Percentiles rank a stretch among this genome's conserved stretches.
Conservation (phyloP, 1,139 yeast species). For the Pichia sp. region DNA sequence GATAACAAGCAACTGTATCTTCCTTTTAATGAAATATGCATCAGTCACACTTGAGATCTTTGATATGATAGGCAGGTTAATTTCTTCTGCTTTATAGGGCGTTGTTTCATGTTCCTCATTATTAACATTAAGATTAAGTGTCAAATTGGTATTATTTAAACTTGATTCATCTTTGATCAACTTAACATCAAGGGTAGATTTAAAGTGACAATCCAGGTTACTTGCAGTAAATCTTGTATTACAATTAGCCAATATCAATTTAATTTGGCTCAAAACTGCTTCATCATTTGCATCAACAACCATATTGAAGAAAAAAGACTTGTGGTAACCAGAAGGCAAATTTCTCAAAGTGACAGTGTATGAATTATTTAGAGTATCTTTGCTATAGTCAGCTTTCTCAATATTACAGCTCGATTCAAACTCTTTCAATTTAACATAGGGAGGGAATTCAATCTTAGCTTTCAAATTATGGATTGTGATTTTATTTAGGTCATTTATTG, state of each 20-base stretch:
- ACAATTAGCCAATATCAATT: conserved; percentile 5
- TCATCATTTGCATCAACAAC: conserved; percentile 20
- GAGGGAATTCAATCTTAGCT: conserved; percentile 14
- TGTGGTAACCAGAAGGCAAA: conserved; percentile 16
- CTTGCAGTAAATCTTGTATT: conserved; percentile 2
- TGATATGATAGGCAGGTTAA: conserved; percentile 21
- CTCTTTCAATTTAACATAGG: conserved; percentile 17
- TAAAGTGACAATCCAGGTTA: conserved; percentile 3
- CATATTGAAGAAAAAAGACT: conserved; percentile 19
- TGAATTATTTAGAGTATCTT: no score
- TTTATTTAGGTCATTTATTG: conserved; percentile 16
- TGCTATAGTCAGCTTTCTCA: no score
- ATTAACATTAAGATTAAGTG: conserved; percentile 9
- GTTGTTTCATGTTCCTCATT: background rate
- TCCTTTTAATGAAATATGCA: conserved; percentile 29
- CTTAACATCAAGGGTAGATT: conserved; percentile 5
- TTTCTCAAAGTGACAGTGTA: conserved; percentile 8
- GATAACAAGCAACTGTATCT: conserved; percentile 31
- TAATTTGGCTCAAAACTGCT: conserved; percentile 7
- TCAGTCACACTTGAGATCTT: conserved; percentile 32
- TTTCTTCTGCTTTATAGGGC: background rate
- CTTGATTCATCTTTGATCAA: conserved; percentile 1
- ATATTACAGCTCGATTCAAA: no score
- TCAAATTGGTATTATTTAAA: conserved; percentile 3
- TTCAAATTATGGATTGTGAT: conserved; percentile 16